These are phyloP conservation scores for Pythium pyrilobum DNA, from an alignment of 352 stramenopile species.

Conservation along the genomic window DNA sequence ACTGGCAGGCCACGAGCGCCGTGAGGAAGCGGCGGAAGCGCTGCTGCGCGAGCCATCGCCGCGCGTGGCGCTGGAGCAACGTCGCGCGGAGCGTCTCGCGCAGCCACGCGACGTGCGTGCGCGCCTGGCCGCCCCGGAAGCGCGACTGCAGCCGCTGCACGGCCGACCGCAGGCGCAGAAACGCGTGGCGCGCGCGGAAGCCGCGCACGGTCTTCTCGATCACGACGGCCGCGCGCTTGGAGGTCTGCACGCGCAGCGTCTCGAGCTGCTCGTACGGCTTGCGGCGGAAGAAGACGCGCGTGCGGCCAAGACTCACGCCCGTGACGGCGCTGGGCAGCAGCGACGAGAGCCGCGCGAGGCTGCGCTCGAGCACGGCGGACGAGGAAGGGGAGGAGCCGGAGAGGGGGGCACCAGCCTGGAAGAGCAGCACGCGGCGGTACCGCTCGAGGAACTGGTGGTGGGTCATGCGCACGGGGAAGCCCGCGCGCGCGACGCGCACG, in stretches of 20 bases:
- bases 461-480: slow-evolving; percentile 79
- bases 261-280: slow-evolving; percentile 92
- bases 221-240: slow-evolving; percentile 27
- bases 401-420: neutral
- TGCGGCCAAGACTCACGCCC: slow-evolving; percentile 81
- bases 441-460: slow-evolving; percentile 74
- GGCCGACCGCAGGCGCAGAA: slow-evolving; percentile 22
- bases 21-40: slow-evolving; percentile 31
- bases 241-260: slow-evolving; percentile 34
- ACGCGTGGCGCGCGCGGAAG: slow-evolving; percentile 35
- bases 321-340: neutral
- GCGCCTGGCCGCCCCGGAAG: slow-evolving; percentile 32
- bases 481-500: slow-evolving; percentile 77
- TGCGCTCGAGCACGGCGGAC: neutral
- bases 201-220: slow-evolving; percentile 56
- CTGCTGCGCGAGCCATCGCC: slow-evolving; percentile 25
- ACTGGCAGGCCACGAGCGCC: slow-evolving; percentile 43
- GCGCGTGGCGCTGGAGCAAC: slow-evolving; percentile 41
- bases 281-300: slow-evolving; percentile 94
- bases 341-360: slow-evolving; percentile 4
- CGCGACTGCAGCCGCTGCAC: slow-evolving; percentile 43
- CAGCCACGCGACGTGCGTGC: slow-evolving; percentile 32
- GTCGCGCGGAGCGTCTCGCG: slow-evolving; percentile 28
- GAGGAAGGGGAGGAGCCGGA: no score
- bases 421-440: slow-evolving; percentile 53